phyloP scores from a whole-genome alignment of 83 land plant genomes.

The Picea abies region DNA sequence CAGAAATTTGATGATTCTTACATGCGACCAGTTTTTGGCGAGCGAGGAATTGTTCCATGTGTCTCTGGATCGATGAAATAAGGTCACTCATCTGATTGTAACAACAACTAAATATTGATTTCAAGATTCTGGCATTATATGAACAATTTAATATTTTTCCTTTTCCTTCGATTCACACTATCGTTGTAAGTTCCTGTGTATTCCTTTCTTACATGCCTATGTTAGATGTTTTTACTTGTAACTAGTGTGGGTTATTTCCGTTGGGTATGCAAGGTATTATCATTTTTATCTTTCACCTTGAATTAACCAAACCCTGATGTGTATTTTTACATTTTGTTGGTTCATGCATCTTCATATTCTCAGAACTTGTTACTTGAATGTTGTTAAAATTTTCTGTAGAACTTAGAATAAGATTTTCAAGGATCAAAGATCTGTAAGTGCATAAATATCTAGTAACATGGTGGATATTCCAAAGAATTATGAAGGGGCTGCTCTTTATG shows the following conservation, averaged over 20 bases:
- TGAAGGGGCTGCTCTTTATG: too few relatives aligned
- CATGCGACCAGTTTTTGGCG: constrained; percentile 67
- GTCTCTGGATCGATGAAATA: constrained; percentile 1
- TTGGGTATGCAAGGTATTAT: not conserved
- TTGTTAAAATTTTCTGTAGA: too few relatives aligned
- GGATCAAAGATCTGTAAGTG: too few relatives aligned
- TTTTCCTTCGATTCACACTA: not conserved
- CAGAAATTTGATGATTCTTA: constrained; percentile 51
- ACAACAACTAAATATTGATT: not conserved
- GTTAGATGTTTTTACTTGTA: not conserved
- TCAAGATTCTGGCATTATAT: not conserved
- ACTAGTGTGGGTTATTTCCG: not conserved
- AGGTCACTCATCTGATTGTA: not conserved
- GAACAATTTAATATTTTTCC: not conserved
- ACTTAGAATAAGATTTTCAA: too few relatives aligned
- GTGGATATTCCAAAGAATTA: too few relatives aligned
- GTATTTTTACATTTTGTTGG: not conserved
- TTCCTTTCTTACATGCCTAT: not conserved
- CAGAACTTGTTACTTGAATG: not conserved
- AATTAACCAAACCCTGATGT: not conserved
- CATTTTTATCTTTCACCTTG: not conserved
- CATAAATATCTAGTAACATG: too few relatives aligned
- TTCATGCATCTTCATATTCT: not conserved
- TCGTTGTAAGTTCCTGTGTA: not conserved
- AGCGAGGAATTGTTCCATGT: constrained; percentile 46